Conservation (phyloP, 2,329 filamentous ascomycete species). For the Aspergillus sp. region DNA sequence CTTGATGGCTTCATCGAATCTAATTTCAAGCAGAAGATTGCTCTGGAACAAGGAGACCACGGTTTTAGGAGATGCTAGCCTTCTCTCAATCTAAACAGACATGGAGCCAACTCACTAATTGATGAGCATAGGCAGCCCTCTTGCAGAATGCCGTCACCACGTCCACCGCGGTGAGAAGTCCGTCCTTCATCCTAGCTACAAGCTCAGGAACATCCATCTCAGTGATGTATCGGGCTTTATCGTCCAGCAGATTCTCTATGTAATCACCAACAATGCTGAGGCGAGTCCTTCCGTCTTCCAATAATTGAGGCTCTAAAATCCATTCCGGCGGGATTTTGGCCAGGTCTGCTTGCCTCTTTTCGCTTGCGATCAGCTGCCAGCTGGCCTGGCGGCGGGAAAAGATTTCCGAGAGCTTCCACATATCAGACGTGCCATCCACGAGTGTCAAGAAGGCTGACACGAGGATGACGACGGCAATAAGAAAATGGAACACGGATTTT, state of each 20-base stretch:
- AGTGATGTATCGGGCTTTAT: conserved; percentile 11
- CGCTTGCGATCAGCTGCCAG: conserved; percentile 12
- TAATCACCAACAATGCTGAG: conserved; percentile 12
- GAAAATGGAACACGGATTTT: not conserved
- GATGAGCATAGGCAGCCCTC: conserved; percentile 17
- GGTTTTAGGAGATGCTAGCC: conserved; percentile 2
- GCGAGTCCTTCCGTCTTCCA: conserved; percentile 12
- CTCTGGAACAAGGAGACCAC: not conserved
- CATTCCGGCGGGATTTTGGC: conserved; percentile 14
- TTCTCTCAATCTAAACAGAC: not conserved
- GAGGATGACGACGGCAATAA: conserved; percentile 7
- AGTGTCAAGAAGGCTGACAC: conserved; percentile 7
- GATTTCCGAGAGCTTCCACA: conserved; percentile 11
- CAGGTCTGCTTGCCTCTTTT: conserved; percentile 10
- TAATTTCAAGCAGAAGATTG: conserved; percentile 13
- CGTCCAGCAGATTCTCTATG: conserved; percentile 11
- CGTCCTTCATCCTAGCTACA: conserved; percentile 10
- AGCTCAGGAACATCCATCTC: conserved; percentile 14
- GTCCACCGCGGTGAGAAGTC: conserved; percentile 9
- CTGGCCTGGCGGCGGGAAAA: conserved; percentile 5
- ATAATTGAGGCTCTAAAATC: conserved; percentile 12
- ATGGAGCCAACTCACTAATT: conserved; percentile 9
- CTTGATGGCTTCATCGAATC: conserved; percentile 15
- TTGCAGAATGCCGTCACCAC: conserved; percentile 17
- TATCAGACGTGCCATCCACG: conserved; percentile 7